Evolutionary conservation across 2,329 filamentous ascomycete species (phyloP).

Genomic region (Fusarium camptoceras): DNA sequence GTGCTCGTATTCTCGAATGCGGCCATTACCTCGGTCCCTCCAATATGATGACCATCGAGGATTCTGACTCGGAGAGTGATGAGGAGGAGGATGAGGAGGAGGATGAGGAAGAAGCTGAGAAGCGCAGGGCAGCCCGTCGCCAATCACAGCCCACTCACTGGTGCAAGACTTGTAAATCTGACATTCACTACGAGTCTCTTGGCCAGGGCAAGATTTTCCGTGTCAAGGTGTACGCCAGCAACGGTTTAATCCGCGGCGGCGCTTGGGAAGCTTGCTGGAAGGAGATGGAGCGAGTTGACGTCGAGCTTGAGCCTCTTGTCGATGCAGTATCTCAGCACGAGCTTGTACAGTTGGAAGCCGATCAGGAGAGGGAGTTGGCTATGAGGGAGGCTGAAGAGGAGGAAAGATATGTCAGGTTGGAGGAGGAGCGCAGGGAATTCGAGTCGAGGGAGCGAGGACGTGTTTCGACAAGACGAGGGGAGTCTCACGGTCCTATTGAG

Average conservation of each 20-base stretch:
- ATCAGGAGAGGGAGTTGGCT: conserved; percentile 57
- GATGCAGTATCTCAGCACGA: conserved; percentile 68
- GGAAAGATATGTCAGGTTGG: conserved; percentile 46
- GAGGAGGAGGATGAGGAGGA: conserved; percentile 60
- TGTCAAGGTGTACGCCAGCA: conserved; percentile 92
- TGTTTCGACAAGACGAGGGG: conserved; percentile 29
- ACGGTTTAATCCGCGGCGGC: conserved; percentile 90
- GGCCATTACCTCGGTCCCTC: conserved; percentile 78
- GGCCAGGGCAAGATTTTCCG: conserved; percentile 72
- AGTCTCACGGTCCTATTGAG: conserved; percentile 10
- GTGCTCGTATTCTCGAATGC: conserved; percentile 78
- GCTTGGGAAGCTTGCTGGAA: conserved; percentile 96
- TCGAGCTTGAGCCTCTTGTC: conserved; percentile 85
- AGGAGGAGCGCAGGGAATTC: conserved; percentile 43
- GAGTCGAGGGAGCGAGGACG: conserved; percentile 47
- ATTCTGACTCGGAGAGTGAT: conserved; percentile 60
- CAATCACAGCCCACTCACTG: conserved; percentile 60
- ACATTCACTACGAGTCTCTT: conserved; percentile 66
- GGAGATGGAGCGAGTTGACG: conserved; percentile 98
- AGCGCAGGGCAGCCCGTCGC: conserved; percentile 38
- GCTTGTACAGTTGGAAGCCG: conserved; percentile 66
- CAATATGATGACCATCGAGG: conserved; percentile 59
- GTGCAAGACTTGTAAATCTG: conserved; percentile 67
- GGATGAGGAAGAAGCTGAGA: conserved; percentile 47
- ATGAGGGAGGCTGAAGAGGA: conserved; percentile 53